These are phyloP conservation scores for Kazachstania psychrophila DNA, from an alignment of 805 yeast genomes.

Conservation along the genomic window DNA sequence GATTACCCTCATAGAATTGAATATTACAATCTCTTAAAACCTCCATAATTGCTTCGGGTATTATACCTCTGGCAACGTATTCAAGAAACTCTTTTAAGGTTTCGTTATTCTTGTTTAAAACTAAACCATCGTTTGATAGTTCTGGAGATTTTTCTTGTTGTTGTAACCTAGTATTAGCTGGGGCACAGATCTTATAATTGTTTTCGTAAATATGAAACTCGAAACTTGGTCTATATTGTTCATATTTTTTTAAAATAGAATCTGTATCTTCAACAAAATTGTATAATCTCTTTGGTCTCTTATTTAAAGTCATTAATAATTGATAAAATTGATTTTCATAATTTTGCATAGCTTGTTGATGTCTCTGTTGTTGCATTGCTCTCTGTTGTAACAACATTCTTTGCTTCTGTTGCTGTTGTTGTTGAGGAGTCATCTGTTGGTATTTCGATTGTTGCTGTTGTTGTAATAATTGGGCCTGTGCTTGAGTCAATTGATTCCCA, in stretches of 20 bases:
- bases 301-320: conserved; percentile 26
- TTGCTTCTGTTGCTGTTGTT: conserved; percentile 16
- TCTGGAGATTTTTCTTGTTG: conserved; percentile 31
- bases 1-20: conserved; percentile 79
- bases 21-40: conserved; percentile 80
- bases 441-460: conserved; percentile 15
- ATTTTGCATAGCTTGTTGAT: conserved; percentile 36
- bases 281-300: conserved; percentile 38
- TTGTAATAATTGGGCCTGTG: conserved; percentile 5
- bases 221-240: conserved; percentile 67
- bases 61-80: conserved; percentile 69
- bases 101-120: conserved; percentile 64
- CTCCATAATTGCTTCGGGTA: conserved; percentile 85
- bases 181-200: conserved; percentile 84
- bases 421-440: conserved; percentile 12
- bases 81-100: conserved; percentile 71
- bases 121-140: conserved; percentile 52
- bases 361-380: conserved; percentile 21
- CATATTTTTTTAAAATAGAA: conserved; percentile 67
- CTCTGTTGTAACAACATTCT: conserved; percentile 29
- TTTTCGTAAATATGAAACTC: conserved; percentile 88
- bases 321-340: conserved; percentile 36
- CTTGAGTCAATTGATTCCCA: not conserved
- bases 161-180: conserved; percentile 32
- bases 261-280: conserved; percentile 63